phyloP scores from a whole-genome alignment of 2,329 filamentous ascomycete species.

The Orbilia brochopaga region DNA sequence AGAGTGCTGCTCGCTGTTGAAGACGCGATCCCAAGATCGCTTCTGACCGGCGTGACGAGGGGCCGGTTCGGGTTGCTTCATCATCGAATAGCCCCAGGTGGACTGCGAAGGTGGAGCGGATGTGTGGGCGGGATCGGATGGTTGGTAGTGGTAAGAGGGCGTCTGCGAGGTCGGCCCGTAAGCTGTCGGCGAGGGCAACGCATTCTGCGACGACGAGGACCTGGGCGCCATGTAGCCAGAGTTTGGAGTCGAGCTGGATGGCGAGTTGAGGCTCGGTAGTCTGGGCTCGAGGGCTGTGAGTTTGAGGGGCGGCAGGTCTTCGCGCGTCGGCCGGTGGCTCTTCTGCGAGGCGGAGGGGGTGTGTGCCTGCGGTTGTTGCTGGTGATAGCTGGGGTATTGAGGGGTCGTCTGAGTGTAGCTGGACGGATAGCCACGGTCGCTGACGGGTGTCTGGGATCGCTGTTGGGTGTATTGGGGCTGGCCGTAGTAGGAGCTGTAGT shows the following conservation, averaged over 20 bases:
- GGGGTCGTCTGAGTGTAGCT: constrained; percentile 40
- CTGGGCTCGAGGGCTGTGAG: constrained; percentile 47
- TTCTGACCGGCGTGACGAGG: constrained; percentile 53
- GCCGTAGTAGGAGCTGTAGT: constrained; percentile 40
- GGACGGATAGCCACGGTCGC: constrained; percentile 40
- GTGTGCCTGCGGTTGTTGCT: constrained; percentile 49
- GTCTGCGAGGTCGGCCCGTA: constrained; percentile 49
- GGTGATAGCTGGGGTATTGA: constrained; percentile 39
- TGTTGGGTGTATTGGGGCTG: constrained; percentile 44
- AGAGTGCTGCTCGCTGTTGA: constrained; percentile 53
- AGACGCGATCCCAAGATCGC: constrained; percentile 54
- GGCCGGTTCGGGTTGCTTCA: constrained; percentile 50
- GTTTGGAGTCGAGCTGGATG: constrained; percentile 44
- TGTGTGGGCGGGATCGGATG: constrained; percentile 40
- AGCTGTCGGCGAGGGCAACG: constrained; percentile 52
- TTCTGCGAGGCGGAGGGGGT: constrained; percentile 46
- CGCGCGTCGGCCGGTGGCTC: constrained; percentile 35
- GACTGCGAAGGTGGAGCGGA: constrained; percentile 49
- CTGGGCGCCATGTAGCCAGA: constrained; percentile 42
- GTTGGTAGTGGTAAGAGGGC: constrained; percentile 35
- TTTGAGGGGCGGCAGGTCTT: constrained; percentile 47
- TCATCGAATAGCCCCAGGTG: constrained; percentile 52
- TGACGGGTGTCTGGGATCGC: constrained; percentile 44
- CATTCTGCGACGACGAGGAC: constrained; percentile 51
- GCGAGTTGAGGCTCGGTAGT: constrained; percentile 44